These are phyloP conservation scores for Silene vulgaris DNA, from an alignment of 179 eudicot species.

Conservation along the genomic window DNA sequence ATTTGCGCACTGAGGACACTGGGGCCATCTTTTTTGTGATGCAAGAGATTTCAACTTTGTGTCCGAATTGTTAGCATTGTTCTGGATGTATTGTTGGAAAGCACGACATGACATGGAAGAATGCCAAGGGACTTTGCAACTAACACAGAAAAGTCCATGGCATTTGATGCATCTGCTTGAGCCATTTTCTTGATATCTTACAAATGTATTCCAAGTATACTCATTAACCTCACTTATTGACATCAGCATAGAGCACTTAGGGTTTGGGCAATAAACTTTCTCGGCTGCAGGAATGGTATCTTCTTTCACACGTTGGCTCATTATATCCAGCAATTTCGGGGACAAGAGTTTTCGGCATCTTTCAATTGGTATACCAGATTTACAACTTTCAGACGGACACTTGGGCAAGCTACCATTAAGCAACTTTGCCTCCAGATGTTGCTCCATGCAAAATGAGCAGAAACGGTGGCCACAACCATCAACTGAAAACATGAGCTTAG, in stretches of 20 bases:
- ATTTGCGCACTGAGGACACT: slow-evolving; percentile 53
- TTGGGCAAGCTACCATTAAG: slow-evolving; percentile 44
- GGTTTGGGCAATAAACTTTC: slow-evolving; percentile 61
- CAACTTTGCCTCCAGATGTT: slow-evolving; percentile 51
- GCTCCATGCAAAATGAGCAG: slow-evolving; percentile 56
- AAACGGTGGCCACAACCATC: slow-evolving; percentile 51
- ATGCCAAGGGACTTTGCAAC: slow-evolving; percentile 65
- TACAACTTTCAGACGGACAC: slow-evolving; percentile 59
- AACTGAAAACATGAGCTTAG: slow-evolving; percentile 34
- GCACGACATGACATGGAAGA: slow-evolving; percentile 32
- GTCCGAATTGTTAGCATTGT: slow-evolving; percentile 32
- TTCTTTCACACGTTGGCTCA: slow-evolving; percentile 54
- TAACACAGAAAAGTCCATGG: slow-evolving; percentile 39
- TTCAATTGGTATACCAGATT: slow-evolving; percentile 36
- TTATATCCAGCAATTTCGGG: slow-evolving; percentile 40
- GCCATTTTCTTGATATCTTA: slow-evolving; percentile 20
- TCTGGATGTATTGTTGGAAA: slow-evolving; percentile 30
- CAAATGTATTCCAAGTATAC: slow-evolving; percentile 19
- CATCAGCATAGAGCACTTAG: slow-evolving; percentile 54
- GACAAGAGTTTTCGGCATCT: slow-evolving; percentile 41
- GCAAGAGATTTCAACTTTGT: slow-evolving; percentile 50
- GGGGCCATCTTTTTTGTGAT: slow-evolving; percentile 40
- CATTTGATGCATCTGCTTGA: slow-evolving; percentile 43
- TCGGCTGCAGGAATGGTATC: slow-evolving; percentile 54
- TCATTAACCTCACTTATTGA: slow-evolving; percentile 40